phyloP scores from a whole-genome alignment of 257 asterid genomes.

The Datura wrightii region DNA sequence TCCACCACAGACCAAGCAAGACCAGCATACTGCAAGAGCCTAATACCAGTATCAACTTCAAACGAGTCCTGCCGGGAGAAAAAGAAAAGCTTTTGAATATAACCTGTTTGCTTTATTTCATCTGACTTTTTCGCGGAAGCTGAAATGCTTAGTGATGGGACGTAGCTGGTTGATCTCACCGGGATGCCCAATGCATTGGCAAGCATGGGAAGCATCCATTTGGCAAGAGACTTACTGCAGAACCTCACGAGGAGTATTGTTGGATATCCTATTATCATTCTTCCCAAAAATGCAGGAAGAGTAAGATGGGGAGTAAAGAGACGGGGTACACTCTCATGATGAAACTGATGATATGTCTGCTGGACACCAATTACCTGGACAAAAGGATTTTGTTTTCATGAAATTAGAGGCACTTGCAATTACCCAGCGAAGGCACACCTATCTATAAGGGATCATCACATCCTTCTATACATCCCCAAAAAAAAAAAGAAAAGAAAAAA shows the following conservation, averaged over 20 bases:
- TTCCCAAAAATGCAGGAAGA: conserved; percentile 58
- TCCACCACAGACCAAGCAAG: conserved; percentile 98
- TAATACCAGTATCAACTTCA: conserved; percentile 92
- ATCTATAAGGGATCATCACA: background rate
- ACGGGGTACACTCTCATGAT: conserved; percentile 78
- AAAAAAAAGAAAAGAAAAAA: background rate
- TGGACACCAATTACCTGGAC: conserved; percentile 87
- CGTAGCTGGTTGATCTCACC: conserved; percentile 73
- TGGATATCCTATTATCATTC: conserved; percentile 85
- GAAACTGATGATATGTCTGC: conserved; percentile 89
- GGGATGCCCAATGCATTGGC: conserved; percentile 88
- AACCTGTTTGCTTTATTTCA: conserved; percentile 66
- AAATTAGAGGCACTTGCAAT: conserved; percentile 19
- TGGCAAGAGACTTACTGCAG: conserved; percentile 90
- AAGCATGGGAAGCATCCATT: conserved; percentile 87
- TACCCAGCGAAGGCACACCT: conserved; percentile 2
- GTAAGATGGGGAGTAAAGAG: conserved; percentile 70
- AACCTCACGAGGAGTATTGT: conserved; percentile 84
- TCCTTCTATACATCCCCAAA: background rate
- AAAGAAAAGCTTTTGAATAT: conserved; percentile 61
- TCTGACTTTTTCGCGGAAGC: conserved; percentile 55
- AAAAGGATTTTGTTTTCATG: conserved; percentile 29
- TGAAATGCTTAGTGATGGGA: conserved; percentile 60
- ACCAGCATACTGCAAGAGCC: conserved; percentile 93
- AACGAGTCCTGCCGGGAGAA: conserved; percentile 68